phyloP scores from a whole-genome alignment of 2,329 filamentous ascomycete species.

The Phaeoacremonium minimum region DNA sequence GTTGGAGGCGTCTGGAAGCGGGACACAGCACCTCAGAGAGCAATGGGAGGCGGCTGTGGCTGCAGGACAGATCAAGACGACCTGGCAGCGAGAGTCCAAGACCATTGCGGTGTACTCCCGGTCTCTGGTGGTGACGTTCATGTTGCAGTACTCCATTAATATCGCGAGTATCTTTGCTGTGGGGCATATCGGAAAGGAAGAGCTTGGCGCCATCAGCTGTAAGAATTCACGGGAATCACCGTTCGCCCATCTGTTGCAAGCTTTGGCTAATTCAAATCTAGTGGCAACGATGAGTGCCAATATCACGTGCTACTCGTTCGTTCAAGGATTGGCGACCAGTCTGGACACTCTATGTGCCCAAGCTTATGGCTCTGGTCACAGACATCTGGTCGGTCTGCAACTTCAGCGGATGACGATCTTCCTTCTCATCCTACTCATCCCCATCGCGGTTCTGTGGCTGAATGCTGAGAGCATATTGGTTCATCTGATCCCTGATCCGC shows the following conservation, averaged over 20 bases:
- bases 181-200: constrained; percentile 67
- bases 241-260: not conserved
- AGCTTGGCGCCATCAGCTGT: constrained; percentile 61
- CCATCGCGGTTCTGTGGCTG: constrained; percentile 67
- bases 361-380: constrained; percentile 88
- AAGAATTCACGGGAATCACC: constrained; percentile 10
- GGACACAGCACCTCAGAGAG: constrained; percentile 50
- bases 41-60: constrained; percentile 85
- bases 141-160: constrained; percentile 82
- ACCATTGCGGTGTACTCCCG: constrained; percentile 69
- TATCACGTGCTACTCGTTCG: constrained; percentile 73
- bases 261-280: constrained; percentile 14
- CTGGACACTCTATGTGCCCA: constrained; percentile 91
- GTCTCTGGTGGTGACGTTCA: constrained; percentile 68
- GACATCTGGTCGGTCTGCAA: constrained; percentile 80
- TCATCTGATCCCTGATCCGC: constrained; percentile 63
- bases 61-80: constrained; percentile 77
- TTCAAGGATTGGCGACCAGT: constrained; percentile 82
- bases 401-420: constrained; percentile 79
- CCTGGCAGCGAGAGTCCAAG: constrained; percentile 86
- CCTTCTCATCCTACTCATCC: constrained; percentile 65
- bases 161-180: constrained; percentile 77
- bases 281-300: constrained; percentile 75
- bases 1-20: constrained; percentile 15
- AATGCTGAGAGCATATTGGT: constrained; percentile 61